Evolutionary conservation across 1,139 yeast genomes (phyloP), one percentile per base, ranked within the genome.

Genomic region (Waltiozyma sp.): DNA sequence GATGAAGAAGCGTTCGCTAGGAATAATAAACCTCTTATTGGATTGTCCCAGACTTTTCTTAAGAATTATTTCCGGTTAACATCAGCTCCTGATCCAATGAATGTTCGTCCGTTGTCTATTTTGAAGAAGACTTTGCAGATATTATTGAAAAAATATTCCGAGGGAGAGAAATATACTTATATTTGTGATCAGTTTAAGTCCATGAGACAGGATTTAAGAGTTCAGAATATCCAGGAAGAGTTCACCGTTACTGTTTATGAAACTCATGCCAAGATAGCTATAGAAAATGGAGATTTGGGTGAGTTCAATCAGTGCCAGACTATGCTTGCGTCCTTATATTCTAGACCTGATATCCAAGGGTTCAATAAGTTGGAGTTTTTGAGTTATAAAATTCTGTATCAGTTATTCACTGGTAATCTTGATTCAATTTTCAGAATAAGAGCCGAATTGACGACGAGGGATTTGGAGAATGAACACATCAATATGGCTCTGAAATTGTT

Each of bases 261-360:
- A 60, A 72, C 78, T 3, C 95, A 91, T 61, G 95, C 94, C 7
- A 73, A 88, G 41, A 68, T 89, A n/a, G 94, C 97, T 0, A 70
- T 91, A 37, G 83, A 80, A 51, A 79, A 82, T 14, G 71, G 75
- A 40, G 98, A 91, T 60, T 63, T 89, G 51, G 97, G 97, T 7
- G 98, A 91, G 58, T 89, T 84, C 61, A 91, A 91, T 61, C 97
- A 91, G 59, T 91, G 98, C 59, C 95, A 85, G 59, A 79, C 94
- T 16, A 88, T 88, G 55, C 64, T 89, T 41, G 77, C 75, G 49
- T 68, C 74, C 38, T 62, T 84, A 23, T 88, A 82, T 57, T 59
- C 61, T n/a, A 58, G 65, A 43, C 18, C 18, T 8, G 36, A 19
- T 5, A 33, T 33, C 18, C 19, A 33, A 9, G 18, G 19, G 19